Base-by-base conservation (phyloP, 129 eudicot genomes). In the Deinandra increscens region DNA sequence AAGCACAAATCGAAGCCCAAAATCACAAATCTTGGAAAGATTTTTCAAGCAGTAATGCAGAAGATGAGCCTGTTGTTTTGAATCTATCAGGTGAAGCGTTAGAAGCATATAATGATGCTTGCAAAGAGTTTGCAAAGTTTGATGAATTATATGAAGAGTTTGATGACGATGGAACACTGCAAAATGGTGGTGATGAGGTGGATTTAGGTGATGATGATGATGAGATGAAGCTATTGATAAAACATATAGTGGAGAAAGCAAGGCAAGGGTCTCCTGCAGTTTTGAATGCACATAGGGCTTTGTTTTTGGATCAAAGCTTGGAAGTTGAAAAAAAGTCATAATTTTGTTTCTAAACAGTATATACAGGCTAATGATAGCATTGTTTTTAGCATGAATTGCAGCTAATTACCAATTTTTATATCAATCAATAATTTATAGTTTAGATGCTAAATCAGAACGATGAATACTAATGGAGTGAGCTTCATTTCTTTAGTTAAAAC, bases 161-260 rank as follows among this genome's bases (percentile, higher is more conserved):
- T 5, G 41, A 38, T 37, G 78, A 56, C 0, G 55, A 43, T 55
- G 78, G 70, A 22, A 80, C 49, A 12, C 61, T 62, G 3, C 45
- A 2, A 60, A 7, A 36, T 14, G 66, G 44, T 10, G 31, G 48
- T 62, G 48, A 45, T 14, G 53, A 34, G 44, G 26, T 4, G 66
- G 44, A 14, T 14, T 4, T 23, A 34, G 48, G 42, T 18, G 68
- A 36, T 0, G 79, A 78, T 60, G 80, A 76, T 20, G 82, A 81
- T 18, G 96, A 88, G 72, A 81, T 83, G 67, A 81, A 74, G 74
- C 68, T 82, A 64, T 66, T 91, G 81, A 91, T 91, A 44, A 84
- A 76, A 71, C 94, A 91, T 73, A 91, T 91, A 73, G 86, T 91
- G 3, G 97, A 88, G 82, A 91, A 86, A 79, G 84, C 90, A 14